Base-by-base conservation (phyloP, 2,329 filamentous ascomycete genomes). In the Trichoderma lentiforme region DNA sequence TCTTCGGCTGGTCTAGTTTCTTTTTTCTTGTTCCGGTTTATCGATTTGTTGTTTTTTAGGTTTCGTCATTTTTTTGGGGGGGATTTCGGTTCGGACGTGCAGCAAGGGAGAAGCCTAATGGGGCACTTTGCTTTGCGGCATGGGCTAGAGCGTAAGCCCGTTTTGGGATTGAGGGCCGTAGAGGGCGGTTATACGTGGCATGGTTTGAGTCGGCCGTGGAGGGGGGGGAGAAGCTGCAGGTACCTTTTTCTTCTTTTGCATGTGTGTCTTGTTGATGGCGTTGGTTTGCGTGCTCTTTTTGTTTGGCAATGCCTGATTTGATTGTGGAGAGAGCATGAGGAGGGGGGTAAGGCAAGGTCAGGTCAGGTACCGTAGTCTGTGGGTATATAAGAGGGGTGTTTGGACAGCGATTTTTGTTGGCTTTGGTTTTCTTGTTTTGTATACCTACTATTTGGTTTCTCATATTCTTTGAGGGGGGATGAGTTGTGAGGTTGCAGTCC, bases 181-280 rank as follows among this genome's bases (percentile, higher is more conserved):
- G 64, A 26, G 15, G 12, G 56, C 18, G 7, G 65, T 60, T 68
- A 36, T 68, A 71, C 68, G 58, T 71, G 68, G 68, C 58, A 64
- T 53, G 47, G 47, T 21, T 63, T 71, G 58, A 64, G 68, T 71
- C 60, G 68, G 47, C 30, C 30, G 26, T 70, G 57, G 32, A 30
- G n/a, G 32, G 39, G 39, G 43, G 43, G 6, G 11, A 21, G 9
- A n/a, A 63, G 67, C 57, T 61, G 67, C 67, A 68, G 65, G 65
- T 68, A 68, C 65, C 65, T 68, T 47, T 60, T 47, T 24, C 15
- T 24, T 21, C n/a, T 32, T 32, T 36, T 26, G 30, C 9, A 11
- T 9, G 30, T 9, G 30, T 51, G 6, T 18, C 12, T 3, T 47
- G 7, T 36, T 30, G 28, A 21, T 1, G 60, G 2, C n/a, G 57